A percentile compares a stretch with the other conserved stretches of the same genome.
Conservation (phyloP, 2,329 filamentous ascomycete genomes). For the Teratosphaeria pseudoeucalypti region DNA sequence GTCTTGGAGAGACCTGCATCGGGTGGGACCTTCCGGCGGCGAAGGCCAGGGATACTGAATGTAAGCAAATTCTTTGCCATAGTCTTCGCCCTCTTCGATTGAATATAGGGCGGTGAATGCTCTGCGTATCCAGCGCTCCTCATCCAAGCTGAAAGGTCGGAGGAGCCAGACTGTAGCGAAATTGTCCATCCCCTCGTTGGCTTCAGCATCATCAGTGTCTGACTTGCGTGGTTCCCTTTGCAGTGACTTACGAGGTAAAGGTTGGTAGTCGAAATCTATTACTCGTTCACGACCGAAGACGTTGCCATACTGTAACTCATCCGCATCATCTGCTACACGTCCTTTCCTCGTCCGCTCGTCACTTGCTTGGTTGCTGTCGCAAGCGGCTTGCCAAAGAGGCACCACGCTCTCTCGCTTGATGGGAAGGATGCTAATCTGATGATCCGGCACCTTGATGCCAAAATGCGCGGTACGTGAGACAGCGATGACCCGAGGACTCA, state of each 20-base stretch:
- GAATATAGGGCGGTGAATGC: background rate
- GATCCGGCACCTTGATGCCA: background rate
- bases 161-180: background rate
- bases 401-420: background rate
- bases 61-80: background rate
- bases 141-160: background rate
- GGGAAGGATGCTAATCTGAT: background rate
- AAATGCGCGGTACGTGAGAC: background rate
- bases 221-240: background rate
- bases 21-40: background rate
- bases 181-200: background rate
- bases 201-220: background rate
- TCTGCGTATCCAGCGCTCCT: background rate
- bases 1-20: background rate
- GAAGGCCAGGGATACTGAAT: background rate
- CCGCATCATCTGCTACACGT: background rate
- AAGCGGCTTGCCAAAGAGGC: background rate
- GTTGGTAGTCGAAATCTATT: background rate
- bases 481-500: background rate
- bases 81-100: background rate
- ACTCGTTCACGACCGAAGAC: background rate
- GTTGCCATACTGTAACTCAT: background rate
- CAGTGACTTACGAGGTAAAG: background rate
- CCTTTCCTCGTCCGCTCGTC: background rate
- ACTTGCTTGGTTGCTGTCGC: background rate